phyloP scores from a whole-genome alignment of 1,284 basidiomycete genomes.

The Neolentinus lepideus region DNA sequence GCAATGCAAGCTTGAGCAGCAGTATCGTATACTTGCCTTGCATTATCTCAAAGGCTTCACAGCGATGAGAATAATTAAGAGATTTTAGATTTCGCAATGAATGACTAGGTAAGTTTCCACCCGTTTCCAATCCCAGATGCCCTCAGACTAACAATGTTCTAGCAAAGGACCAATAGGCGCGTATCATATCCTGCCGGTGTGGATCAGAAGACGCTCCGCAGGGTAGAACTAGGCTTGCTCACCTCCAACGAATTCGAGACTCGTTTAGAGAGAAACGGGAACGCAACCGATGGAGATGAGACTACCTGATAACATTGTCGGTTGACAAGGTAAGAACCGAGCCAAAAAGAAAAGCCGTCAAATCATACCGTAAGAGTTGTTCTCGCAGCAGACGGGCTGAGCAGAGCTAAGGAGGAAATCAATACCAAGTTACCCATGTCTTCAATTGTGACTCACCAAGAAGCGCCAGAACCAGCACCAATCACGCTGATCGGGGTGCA shows the following conservation, averaged over 20 bases:
- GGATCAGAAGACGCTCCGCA: too few species aligned
- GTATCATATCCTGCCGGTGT: too few species aligned
- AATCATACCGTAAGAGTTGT: background rate
- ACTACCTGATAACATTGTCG: background rate
- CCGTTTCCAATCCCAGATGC: too few species aligned
- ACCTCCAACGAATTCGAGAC: background rate
- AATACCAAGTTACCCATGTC: background rate
- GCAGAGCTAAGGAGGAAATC: background rate
- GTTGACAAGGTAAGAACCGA: background rate
- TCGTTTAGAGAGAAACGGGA: conserved; percentile 5
- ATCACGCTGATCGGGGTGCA: conserved; percentile 16
- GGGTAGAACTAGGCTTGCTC: too few species aligned
- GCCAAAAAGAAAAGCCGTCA: background rate
- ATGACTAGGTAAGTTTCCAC: too few species aligned
- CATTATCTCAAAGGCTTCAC: too few species aligned
- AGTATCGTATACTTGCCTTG: too few species aligned
- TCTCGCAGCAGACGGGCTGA: background rate
- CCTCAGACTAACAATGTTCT: too few species aligned
- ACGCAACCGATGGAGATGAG: background rate
- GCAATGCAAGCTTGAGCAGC: too few species aligned
- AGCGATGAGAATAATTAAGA: too few species aligned
- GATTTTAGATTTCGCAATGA: too few species aligned
- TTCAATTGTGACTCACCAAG: background rate
- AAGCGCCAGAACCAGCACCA: conserved; percentile 12
- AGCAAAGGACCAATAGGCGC: too few species aligned